Percentiles rank a stretch among this genome's conserved stretches.
Conservation (phyloP, 345 rosid genomes). For the Hevea brasiliensis region DNA sequence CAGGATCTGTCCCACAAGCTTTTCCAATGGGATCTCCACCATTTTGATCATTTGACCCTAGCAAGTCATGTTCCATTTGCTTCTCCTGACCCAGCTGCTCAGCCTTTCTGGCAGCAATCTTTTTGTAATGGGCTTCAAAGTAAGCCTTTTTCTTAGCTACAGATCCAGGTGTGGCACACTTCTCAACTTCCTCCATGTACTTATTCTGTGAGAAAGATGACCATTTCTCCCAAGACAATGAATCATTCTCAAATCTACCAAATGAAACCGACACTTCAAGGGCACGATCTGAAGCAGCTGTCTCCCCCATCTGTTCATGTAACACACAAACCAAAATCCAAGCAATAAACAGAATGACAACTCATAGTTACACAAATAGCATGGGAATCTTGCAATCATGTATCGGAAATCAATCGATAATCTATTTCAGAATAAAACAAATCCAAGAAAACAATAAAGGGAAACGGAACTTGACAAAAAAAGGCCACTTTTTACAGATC, state of each 20-base stretch:
- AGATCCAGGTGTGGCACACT: constrained; percentile 95
- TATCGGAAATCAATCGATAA: constrained; percentile 11
- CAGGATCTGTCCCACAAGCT: constrained; percentile 18
- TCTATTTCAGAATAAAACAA: constrained; percentile 11
- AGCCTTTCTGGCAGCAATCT: constrained; percentile 82
- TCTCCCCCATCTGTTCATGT: constrained; percentile 52
- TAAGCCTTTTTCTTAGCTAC: constrained; percentile 93
- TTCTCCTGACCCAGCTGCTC: constrained; percentile 67
- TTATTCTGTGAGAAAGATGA: constrained; percentile 89
- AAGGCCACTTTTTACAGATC: constrained; percentile 29
- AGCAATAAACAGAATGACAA: constrained; percentile 29
- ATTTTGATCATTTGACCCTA: constrained; percentile 22
- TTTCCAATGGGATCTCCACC: constrained; percentile 34
- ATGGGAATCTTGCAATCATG: constrained; percentile 20
- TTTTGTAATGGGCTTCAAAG: constrained; percentile 95
- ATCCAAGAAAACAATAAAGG: constrained; percentile 24
- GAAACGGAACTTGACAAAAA: constrained; percentile 18
- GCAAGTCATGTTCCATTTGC: constrained; percentile 39
- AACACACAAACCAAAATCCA: constrained; percentile 31
- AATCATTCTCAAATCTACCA: constrained; percentile 86
- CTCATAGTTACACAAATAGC: constrained; percentile 29
- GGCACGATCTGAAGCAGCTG: constrained; percentile 50
- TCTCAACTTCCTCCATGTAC: constrained; percentile 94
- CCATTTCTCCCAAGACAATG: constrained; percentile 93
- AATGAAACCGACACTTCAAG: constrained; percentile 83